Evolutionary conservation across 371 early-diverging fungal genomes (phyloP).

Genomic region (Circinella minor): DNA sequence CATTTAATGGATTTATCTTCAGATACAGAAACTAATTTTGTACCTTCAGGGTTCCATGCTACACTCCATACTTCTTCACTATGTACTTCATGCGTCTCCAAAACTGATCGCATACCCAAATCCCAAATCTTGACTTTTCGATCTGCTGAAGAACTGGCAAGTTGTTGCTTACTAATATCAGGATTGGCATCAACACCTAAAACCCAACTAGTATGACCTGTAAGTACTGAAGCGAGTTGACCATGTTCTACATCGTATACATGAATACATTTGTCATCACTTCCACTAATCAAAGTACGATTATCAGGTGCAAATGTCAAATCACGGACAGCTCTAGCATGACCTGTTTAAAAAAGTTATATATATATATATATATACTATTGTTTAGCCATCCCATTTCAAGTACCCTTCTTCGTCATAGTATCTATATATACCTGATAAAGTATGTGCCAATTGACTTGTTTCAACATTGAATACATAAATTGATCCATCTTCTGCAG

Average conservation of each 20-base stretch:
- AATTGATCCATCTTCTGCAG: constrained; percentile 78
- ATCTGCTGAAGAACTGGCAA: constrained; percentile 78
- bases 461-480: constrained; percentile 77
- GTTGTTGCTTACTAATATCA: constrained; percentile 71
- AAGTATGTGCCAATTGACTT: constrained; percentile 67
- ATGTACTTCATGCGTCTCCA: constrained; percentile 83
- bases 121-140: constrained; percentile 86
- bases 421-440: constrained; percentile 53
- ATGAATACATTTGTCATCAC: constrained; percentile 83
- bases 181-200: constrained; percentile 69
- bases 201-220: constrained; percentile 81
- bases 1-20: constrained; percentile 68
- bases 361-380: too few species aligned
- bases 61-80: constrained; percentile 82
- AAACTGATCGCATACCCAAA: constrained; percentile 68
- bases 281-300: constrained; percentile 71
- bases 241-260: constrained; percentile 85
- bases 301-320: constrained; percentile 79
- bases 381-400: too few species aligned
- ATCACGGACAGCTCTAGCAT: constrained; percentile 76
- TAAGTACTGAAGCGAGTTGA: constrained; percentile 72
- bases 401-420: too few species aligned
- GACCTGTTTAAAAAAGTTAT: constrained; percentile 46
- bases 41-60: constrained; percentile 79
- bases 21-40: constrained; percentile 75